Conservation (phyloP, 2,329 filamentous ascomycete species). For the Hansfordia pulvinata region DNA sequence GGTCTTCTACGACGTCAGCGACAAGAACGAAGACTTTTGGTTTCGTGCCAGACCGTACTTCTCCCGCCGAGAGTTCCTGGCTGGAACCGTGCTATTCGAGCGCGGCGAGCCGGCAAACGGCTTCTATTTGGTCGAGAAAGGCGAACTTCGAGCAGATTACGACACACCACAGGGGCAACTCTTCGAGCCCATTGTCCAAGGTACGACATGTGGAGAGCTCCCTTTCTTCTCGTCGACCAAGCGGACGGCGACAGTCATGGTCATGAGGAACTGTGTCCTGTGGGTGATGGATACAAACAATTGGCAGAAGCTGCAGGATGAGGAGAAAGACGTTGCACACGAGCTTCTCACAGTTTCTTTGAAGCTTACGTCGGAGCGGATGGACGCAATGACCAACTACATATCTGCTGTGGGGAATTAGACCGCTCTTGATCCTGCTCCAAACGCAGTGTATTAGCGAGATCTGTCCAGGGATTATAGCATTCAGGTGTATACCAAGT, state of each 20-base stretch:
- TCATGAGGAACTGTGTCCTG: slow-evolving; percentile 67
- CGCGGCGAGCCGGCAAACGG: slow-evolving; percentile 65
- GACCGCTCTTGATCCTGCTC: too few relatives aligned
- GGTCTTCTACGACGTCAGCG: slow-evolving; percentile 81
- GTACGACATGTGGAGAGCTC: slow-evolving; percentile 88
- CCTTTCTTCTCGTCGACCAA: slow-evolving; percentile 90
- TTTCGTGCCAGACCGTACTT: slow-evolving; percentile 71
- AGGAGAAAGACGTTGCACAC: slow-evolving; percentile 63
- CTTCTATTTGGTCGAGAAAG: slow-evolving; percentile 84
- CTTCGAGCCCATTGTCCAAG: slow-evolving; percentile 84
- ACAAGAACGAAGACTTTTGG: slow-evolving; percentile 92
- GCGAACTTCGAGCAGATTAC: slow-evolving; percentile 83
- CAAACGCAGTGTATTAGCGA: too few relatives aligned
- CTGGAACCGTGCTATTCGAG: slow-evolving; percentile 63
- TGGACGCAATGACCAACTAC: slow-evolving; percentile 52
- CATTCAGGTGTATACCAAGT: too few relatives aligned
- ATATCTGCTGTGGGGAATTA: slow-evolving; percentile 26
- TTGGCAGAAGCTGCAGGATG: slow-evolving; percentile 60
- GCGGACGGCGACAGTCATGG: slow-evolving; percentile 74
- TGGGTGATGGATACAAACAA: slow-evolving; percentile 65
- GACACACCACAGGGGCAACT: slow-evolving; percentile 78
- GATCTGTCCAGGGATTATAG: too few relatives aligned
- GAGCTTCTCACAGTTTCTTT: slow-evolving; percentile 80
- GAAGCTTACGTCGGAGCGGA: slow-evolving; percentile 88
- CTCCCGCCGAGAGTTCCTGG: slow-evolving; percentile 47